These are phyloP conservation scores for Pelagomonas calceolata DNA, from an alignment of 108 stramenopile genomes.

Conservation along the genomic window DNA sequence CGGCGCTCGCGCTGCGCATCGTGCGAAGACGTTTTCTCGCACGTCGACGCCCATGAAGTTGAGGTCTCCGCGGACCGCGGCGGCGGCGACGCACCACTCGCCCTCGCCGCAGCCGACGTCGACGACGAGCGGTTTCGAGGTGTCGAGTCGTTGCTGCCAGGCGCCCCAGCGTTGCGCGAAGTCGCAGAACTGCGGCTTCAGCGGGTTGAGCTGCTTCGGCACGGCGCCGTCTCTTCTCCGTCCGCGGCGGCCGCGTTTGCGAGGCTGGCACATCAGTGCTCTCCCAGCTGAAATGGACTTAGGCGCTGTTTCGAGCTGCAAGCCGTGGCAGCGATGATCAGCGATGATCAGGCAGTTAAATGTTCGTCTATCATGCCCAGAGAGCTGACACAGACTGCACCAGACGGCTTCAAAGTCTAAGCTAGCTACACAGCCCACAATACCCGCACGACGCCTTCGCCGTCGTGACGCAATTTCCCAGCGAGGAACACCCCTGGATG, in stretches of 20 bases:
- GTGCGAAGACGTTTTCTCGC: neutral
- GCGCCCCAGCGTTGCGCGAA: neutral
- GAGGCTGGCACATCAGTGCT: too few relatives aligned
- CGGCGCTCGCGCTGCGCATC: neutral
- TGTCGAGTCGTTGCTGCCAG: neutral
- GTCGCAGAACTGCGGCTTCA: neutral
- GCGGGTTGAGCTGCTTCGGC: neutral
- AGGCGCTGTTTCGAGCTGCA: too few relatives aligned
- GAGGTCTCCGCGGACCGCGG: neutral
- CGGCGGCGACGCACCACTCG: neutral
- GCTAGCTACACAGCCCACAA: too few relatives aligned
- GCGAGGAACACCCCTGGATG: too few relatives aligned
- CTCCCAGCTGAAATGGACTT: too few relatives aligned
- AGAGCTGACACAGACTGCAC: too few relatives aligned
- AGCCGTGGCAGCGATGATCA: too few relatives aligned
- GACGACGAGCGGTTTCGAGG: neutral
- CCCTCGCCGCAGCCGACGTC: conserved; percentile 2
- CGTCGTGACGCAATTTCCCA: too few relatives aligned
- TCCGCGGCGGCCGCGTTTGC: neutral
- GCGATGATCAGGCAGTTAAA: too few relatives aligned
- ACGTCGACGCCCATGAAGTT: conserved; percentile 1
- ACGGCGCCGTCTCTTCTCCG: neutral
- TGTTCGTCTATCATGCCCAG: too few relatives aligned
- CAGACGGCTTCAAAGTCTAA: too few relatives aligned
- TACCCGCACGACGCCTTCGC: too few relatives aligned